Evolutionary conservation across 2,329 filamentous ascomycete genomes (phyloP), one percentile per base, ranked within the genome.

Genomic region (Zarea fungicola): DNA sequence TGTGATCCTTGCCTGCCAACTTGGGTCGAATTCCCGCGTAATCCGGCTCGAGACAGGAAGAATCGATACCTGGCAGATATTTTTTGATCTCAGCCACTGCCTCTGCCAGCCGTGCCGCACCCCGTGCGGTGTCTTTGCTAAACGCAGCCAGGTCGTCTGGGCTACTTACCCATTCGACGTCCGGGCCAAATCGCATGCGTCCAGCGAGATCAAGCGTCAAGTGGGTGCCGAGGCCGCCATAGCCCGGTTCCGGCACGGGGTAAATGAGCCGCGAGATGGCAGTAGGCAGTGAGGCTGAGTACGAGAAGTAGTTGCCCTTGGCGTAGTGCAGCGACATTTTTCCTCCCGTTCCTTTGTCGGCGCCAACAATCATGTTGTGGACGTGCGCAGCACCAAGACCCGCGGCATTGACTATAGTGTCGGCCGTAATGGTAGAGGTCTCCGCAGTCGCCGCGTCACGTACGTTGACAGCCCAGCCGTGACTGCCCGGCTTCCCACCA

Each of bases 241-340:
- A 80, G 2, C 91, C 91, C 0, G 90, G 86, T 8, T 87, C 75
- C 0, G 92, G 90, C 0, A 87, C 90, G 0, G 93, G 93, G 62
- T 97, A 99, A 43, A 99, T 75, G 19, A 99, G 80, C 0, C 86
- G 88, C 2, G 69, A 73, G 10, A 91, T 81, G 25, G 60, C 63
- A 0, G n/a, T n/a, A n/a, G 89, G 91, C 1, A 62, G 61, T 0
- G 83, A 80, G 1, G 81, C 72, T 0, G 77, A 68, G 70, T 96
- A 97, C 25, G 85, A 87, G 70, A 95, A 97, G 72, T 99, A 99
- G 52, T 89, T 92, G 1, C 93, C 93, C 71, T 99, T 99, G 51
- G 92, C 92, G 68, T 86, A 97, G 72, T 80, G 87, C 5, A 89
- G 78, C 21, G 67, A 77, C 32, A 72, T 71, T 43, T 81, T 81